These are phyloP conservation scores for Solanum arcanum DNA, from an alignment of 257 asterid genomes.

Conservation along the genomic window DNA sequence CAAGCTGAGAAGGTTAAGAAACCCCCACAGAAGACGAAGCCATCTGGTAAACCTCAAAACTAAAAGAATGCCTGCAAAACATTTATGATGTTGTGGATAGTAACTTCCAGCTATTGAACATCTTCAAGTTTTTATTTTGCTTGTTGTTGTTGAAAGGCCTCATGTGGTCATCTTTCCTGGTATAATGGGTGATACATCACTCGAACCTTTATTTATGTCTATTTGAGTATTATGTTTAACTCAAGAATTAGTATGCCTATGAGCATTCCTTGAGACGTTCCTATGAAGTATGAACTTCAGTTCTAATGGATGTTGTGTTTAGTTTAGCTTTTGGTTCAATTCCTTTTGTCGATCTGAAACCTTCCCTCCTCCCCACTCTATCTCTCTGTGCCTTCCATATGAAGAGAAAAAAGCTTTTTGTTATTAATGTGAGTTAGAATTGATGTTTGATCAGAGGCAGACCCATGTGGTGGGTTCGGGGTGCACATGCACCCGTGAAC, in stretches of 20 bases:
- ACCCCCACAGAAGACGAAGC: slow-evolving; percentile 32
- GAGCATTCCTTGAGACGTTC: not conserved
- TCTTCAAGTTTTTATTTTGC: not conserved
- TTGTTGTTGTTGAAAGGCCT: not conserved
- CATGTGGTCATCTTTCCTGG: not conserved
- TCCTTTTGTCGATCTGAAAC: not conserved
- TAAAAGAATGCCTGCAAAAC: slow-evolving; percentile 1
- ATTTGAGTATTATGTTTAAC: not conserved
- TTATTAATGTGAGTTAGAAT: not conserved
- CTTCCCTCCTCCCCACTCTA: not conserved
- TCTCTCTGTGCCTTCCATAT: not conserved
- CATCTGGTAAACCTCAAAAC: slow-evolving; percentile 18
- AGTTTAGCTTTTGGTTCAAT: not conserved
- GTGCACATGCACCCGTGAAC: not conserved
- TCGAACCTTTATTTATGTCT: not conserved
- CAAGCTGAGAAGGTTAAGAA: slow-evolving; percentile 46
- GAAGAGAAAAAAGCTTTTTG: not conserved
- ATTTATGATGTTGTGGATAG: not conserved
- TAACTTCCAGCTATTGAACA: not conserved
- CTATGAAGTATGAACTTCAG: not conserved
- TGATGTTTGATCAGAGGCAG: not conserved
- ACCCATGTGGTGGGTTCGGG: not conserved
- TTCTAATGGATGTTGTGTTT: not conserved
- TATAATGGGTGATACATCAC: not conserved
- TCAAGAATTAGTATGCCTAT: not conserved